Evolutionary conservation across 2,329 filamentous ascomycete species (phyloP).

Genomic region (Claviceps africana): DNA sequence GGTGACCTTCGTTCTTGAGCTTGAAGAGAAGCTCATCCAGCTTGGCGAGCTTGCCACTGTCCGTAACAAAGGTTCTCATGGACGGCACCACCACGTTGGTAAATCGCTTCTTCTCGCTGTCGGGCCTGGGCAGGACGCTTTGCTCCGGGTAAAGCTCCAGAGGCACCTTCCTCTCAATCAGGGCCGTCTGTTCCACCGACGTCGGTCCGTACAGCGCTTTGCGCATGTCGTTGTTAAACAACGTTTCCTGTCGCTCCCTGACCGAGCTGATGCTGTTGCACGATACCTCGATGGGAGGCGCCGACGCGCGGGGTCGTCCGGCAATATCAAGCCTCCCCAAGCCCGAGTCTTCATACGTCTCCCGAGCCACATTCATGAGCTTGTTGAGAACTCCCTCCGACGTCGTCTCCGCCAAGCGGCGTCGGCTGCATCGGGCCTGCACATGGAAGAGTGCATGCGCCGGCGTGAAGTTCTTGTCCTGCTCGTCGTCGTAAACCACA

Average conservation of each 20-base stretch:
- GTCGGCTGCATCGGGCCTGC: slow-evolving; percentile 50
- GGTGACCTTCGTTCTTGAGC: slow-evolving; percentile 83
- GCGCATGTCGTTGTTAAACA: slow-evolving; percentile 70
- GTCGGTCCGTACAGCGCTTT: slow-evolving; percentile 57
- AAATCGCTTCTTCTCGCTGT: slow-evolving; percentile 69
- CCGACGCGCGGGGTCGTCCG: slow-evolving; percentile 61
- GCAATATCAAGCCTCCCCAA: slow-evolving; percentile 70
- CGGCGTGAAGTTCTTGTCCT: slow-evolving; percentile 50
- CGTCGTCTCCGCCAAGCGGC: slow-evolving; percentile 54
- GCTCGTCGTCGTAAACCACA: slow-evolving; percentile 55
- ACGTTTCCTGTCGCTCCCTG: slow-evolving; percentile 53
- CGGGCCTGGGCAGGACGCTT: slow-evolving; percentile 60
- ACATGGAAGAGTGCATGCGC: slow-evolving; percentile 74
- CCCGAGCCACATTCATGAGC: slow-evolving; percentile 65
- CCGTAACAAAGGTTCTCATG: slow-evolving; percentile 94
- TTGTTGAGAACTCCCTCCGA: slow-evolving; percentile 57
- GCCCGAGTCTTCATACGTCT: slow-evolving; percentile 53
- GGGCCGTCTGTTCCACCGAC: slow-evolving; percentile 52
- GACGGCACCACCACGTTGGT: slow-evolving; percentile 87
- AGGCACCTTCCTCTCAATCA: slow-evolving; percentile 62
- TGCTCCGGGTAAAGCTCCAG: slow-evolving; percentile 47
- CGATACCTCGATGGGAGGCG: slow-evolving; percentile 71
- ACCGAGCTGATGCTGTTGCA: slow-evolving; percentile 54
- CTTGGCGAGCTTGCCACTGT: slow-evolving; percentile 89
- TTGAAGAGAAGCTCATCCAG: slow-evolving; percentile 76